phyloP scores from a whole-genome alignment of 805 yeast genomes.

The Candida dendrica region DNA sequence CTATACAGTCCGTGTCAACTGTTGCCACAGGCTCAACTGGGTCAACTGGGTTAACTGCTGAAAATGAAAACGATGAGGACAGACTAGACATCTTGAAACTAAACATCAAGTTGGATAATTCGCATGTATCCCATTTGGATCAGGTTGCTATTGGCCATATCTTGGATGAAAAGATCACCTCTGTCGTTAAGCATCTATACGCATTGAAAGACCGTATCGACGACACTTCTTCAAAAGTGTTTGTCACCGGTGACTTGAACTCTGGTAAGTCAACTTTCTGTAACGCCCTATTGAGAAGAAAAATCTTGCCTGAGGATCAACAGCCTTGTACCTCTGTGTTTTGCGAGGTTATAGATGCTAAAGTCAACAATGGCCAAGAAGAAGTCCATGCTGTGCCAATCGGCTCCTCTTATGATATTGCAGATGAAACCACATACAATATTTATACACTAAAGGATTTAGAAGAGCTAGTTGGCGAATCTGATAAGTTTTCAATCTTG shows the following conservation, averaged over 20 bases:
- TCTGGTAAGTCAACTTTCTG: conserved; percentile 96
- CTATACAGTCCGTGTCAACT: conserved; percentile 14
- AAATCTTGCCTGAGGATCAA: conserved; percentile 88
- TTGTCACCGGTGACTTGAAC: conserved; percentile 94
- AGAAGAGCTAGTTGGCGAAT: conserved; percentile 63
- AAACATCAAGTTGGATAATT: conserved; percentile 45
- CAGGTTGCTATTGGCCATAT: conserved; percentile 62
- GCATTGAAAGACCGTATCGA: conserved; percentile 78
- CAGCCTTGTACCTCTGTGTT: conserved; percentile 97
- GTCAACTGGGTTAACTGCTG: too few species aligned
- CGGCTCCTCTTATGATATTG: conserved; percentile 31
- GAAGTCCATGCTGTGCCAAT: conserved; percentile 88
- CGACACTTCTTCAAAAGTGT: conserved; percentile 87
- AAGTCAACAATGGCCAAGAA: conserved; percentile 66
- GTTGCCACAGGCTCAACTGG: too few species aligned
- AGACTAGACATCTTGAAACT: conserved; percentile 55
- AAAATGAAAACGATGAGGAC: conserved; percentile 14
- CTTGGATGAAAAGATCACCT: conserved; percentile 59
- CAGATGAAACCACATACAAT: conserved; percentile 62
- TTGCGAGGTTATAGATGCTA: conserved; percentile 86
- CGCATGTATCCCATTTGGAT: conserved; percentile 52
- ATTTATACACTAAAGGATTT: conserved; percentile 46
- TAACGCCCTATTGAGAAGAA: conserved; percentile 74
- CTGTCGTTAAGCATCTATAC: conserved; percentile 57
- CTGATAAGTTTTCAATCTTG: conserved; percentile 63